A percentile compares a stretch with the other conserved stretches of the same genome.
Conservation (phyloP, 805 yeast genomes). For the Myxozyma monticola region DNA sequence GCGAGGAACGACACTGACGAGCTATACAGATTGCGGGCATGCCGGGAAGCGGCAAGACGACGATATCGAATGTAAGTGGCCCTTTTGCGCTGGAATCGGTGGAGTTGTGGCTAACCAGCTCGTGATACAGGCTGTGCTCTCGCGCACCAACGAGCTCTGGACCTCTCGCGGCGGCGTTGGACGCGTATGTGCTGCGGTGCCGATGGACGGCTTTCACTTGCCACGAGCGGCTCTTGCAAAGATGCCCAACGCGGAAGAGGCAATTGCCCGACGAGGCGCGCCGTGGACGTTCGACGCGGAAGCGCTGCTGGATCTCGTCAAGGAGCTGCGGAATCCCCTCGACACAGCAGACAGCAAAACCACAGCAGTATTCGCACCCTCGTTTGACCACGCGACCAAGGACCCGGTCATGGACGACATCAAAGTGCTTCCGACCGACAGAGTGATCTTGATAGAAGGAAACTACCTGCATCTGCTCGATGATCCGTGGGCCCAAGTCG, state of each 20-base stretch:
- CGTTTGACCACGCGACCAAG: conserved; percentile 65
- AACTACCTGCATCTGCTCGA: conserved; percentile 62
- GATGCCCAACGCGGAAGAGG: conserved; percentile 57
- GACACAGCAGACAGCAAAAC: conserved; percentile 15
- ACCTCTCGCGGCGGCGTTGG: background rate
- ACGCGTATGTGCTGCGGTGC: conserved; percentile 41
- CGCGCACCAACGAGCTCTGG: conserved; percentile 11
- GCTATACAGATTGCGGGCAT: conserved; percentile 18
- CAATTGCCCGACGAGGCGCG: conserved; percentile 72
- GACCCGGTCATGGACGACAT: conserved; percentile 68
- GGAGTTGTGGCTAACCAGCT: background rate
- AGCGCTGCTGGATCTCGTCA: conserved; percentile 43
- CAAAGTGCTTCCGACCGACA: conserved; percentile 46
- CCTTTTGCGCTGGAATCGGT: background rate
- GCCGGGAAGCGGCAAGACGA: conserved; percentile 28
- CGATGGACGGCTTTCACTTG: conserved; percentile 81
- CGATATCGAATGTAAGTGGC: conserved; percentile 20
- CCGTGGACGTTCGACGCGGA: conserved; percentile 79
- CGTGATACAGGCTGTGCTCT: conserved; percentile 14
- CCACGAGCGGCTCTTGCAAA: conserved; percentile 50
- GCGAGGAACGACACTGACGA: background rate
- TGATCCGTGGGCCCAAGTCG: conserved; percentile 59
- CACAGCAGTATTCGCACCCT: conserved; percentile 51
- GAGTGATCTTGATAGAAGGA: conserved; percentile 73
- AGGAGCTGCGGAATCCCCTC: conserved; percentile 37